These are phyloP conservation scores for Gossypium davidsonii DNA, from an alignment of 441 rosid genomes.

Conservation along the genomic window DNA sequence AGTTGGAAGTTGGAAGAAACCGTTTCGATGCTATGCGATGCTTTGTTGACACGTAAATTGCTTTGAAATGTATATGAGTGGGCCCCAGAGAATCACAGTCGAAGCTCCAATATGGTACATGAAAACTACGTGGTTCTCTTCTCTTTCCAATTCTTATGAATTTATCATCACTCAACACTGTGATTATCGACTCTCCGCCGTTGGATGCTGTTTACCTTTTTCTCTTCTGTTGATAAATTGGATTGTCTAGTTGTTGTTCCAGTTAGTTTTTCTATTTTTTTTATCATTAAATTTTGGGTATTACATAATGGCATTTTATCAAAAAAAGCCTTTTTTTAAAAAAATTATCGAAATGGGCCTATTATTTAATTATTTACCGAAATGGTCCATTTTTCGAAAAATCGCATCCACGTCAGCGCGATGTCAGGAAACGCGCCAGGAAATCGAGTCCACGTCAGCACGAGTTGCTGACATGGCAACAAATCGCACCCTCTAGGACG, in stretches of 20 bases:
- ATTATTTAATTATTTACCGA: too few species aligned
- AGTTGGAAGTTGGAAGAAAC: neutral
- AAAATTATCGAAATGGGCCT: too few species aligned
- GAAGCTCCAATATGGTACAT: neutral
- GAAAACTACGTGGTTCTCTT: neutral
- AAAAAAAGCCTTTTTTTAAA: too few species aligned
- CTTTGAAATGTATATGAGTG: neutral
- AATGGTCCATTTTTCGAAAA: too few species aligned
- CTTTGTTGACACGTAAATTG: slow-evolving; percentile 20
- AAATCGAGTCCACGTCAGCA: too few species aligned
- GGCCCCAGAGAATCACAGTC: slow-evolving; percentile 9
- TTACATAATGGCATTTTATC: too few species aligned
- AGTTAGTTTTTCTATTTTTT: neutral
- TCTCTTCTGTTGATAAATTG: neutral
- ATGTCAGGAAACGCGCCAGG: too few species aligned
- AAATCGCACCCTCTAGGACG: too few species aligned
- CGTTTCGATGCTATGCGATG: neutral
- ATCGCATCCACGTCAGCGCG: too few species aligned
- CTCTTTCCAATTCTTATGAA: neutral
- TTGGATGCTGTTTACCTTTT: neutral
- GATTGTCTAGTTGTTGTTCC: neutral
- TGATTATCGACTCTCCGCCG: neutral
- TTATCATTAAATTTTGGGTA: too few species aligned
- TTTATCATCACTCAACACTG: neutral
- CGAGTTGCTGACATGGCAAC: too few species aligned